Base-by-base conservation (phyloP, 805 yeast genomes). In the Yamadazyma paraphyllophila region DNA sequence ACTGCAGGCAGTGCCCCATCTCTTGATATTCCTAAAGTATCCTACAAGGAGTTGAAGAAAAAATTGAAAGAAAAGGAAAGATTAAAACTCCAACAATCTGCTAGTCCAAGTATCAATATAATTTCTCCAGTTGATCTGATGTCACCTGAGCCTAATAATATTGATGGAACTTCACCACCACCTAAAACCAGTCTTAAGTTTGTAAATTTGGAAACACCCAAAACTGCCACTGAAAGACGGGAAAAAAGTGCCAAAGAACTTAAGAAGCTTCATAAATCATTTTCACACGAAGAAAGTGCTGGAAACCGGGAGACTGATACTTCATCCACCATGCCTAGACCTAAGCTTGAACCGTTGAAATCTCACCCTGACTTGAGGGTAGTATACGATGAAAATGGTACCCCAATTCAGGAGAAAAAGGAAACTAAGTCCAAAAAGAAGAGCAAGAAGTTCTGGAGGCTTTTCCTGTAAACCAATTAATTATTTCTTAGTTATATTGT, bases 301-400 rank as follows among this genome's bases (percentile, higher is more conserved):
- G 40, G 39, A 13, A 15, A 31, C 31, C 4, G 16, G 13, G 13
- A 15, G 24, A 25, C 43, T 10, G 25, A 14, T 20, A 20, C 3
- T 20, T 20, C 24, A 20, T 20, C 24, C 14, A 15, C 25, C 20
- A 16, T 15, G 46, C 12, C 53, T 20, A 47, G 65, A 20, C 67
- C 69, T 7, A 47, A 49, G 13, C 51, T 71, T 35, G 69, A 62
- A 51, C 73, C 74, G 1, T 49, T 59, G 14, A 65, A 63, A 47
- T 68, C 74, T 12, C 73, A 69, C 43, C 77, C 76, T 2, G 73
- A 66, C 43, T 55, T 67, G 11, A 44, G 17, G 5, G 34, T 45
- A 5, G 20, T 30, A 17, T 38, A 40, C 17, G 45, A 33, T 14
- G 24, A 26, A 6, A 16, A 24, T 25, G 13, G 16, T n/a, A 32